Evolutionary conservation across 2,329 filamentous ascomycete species (phyloP), one percentile per base, ranked within the genome.

Genomic region (Colletotrichum shisoi): DNA sequence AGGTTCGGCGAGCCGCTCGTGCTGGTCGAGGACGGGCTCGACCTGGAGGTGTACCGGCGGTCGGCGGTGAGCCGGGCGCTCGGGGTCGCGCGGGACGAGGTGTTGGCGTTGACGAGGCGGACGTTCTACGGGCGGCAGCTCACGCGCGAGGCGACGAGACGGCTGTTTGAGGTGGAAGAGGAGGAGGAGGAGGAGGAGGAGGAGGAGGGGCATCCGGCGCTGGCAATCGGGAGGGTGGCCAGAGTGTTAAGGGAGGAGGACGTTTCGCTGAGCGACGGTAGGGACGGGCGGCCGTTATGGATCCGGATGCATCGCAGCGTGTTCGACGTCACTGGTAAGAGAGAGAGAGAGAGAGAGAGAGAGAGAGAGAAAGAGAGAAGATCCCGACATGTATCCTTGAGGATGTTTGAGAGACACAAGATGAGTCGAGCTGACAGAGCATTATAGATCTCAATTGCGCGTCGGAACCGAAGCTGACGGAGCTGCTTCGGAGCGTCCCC

Each of bases 261-360:
- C 5, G 21, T 70, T n/a, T 37, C 44, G 9, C 1, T 48, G n/a
- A 44, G 45, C 13, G 51, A 69, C 19, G 68, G 68, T 3, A 51
- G 49, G 13, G 48, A 53, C 3, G 56, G 59, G 3, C 17, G 34
- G 2, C 59, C 66, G 6, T 13, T 53, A 0, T 69, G 70, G 61
- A 63, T 69, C 12, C 39, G 13, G 0, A 44, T 66, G 3, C 53
- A 44, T 1, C 46, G 60, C 9, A 39, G 27, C 13, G 57, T 71
- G 15, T 71, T 62, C 12, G 69, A 71, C 19, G 34, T 70, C 11
- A 70, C 69, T 4, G 17, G 70, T 71, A 45, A 44, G 57, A 17
- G 3, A 2, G 8, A 34, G 31, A 9, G 8, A 34, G 31, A 9
- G 7, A 31, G 27, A 8, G 7, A 31, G 27, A n/a, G n/a, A n/a